phyloP scores from a whole-genome alignment of 495 filamentous ascomycete genomes.

The Xylaria flabelliformis region DNA sequence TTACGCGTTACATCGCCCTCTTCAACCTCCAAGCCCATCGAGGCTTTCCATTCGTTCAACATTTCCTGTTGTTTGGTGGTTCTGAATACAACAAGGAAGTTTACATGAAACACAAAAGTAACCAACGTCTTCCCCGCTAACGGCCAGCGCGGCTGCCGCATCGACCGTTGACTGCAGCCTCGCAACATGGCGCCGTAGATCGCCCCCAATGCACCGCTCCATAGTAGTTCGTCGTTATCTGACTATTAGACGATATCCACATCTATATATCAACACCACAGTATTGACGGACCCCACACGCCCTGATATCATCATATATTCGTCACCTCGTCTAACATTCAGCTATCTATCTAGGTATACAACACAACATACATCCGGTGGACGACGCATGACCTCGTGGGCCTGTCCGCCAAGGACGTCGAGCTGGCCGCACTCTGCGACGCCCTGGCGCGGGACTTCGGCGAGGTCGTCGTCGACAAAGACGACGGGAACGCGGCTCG shows the following conservation, averaged over 20 bases:
- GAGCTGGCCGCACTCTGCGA: conserved; percentile 72
- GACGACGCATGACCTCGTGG: conserved; percentile 76
- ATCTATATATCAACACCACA: neutral
- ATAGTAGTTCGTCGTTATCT: neutral
- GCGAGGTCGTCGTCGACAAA: conserved; percentile 49
- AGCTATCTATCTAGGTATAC: conserved; percentile 53
- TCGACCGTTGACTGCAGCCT: neutral
- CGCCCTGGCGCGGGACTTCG: conserved; percentile 57
- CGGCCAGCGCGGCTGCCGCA: neutral
- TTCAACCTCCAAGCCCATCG: neutral
- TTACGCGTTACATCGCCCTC: conserved; percentile 3
- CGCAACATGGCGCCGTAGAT: neutral
- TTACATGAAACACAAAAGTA: neutral
- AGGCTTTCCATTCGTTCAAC: neutral
- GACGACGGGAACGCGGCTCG: neutral
- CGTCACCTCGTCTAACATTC: neutral
- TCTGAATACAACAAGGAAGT: neutral
- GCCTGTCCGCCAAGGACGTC: conserved; percentile 73
- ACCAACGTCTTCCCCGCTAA: neutral
- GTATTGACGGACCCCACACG: neutral
- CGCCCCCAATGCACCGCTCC: neutral
- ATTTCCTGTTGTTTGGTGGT: neutral
- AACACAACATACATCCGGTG: conserved; percentile 68
- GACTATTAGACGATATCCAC: neutral
- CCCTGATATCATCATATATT: neutral